Percentiles rank a stretch among this genome's conserved stretches.
Conservation (phyloP, 148 eudicot genomes). For the Suaeda aralocaspica region DNA sequence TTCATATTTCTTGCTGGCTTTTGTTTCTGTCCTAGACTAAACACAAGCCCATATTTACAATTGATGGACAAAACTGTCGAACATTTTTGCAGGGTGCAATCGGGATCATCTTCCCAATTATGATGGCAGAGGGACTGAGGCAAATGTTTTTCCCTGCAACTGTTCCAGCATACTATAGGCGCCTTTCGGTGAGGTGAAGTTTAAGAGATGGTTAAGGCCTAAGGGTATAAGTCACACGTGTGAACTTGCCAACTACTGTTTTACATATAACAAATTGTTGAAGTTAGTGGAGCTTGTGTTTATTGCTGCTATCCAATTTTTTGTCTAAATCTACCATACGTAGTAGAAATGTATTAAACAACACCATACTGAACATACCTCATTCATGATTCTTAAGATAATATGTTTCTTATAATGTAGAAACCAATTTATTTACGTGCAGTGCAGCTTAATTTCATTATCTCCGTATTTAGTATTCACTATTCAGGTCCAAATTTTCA, state of each 20-base stretch:
- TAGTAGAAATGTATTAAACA: neutral
- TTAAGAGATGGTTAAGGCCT: neutral
- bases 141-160: constrained; percentile 85
- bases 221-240: neutral
- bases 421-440: no score
- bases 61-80: neutral
- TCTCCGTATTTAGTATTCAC: no score
- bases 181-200: constrained; percentile 37
- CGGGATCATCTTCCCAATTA: constrained; percentile 74
- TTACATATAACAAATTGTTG: neutral
- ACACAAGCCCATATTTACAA: neutral
- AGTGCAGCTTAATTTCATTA: no score
- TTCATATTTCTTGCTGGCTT: neutral
- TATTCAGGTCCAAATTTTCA: no score
- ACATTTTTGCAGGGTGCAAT: constrained; percentile 54
- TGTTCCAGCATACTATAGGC: constrained; percentile 63
- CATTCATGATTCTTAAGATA: neutral
- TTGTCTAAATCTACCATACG: constrained; percentile 1
- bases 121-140: constrained; percentile 78
- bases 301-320: neutral
- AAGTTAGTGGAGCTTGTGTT: constrained; percentile 1
- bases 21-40: no score
- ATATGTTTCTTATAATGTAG: neutral
- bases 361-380: neutral
- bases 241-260: neutral